phyloP scores from a whole-genome alignment of 2,329 filamentous ascomycete genomes.

The Leptographium flavum region DNA sequence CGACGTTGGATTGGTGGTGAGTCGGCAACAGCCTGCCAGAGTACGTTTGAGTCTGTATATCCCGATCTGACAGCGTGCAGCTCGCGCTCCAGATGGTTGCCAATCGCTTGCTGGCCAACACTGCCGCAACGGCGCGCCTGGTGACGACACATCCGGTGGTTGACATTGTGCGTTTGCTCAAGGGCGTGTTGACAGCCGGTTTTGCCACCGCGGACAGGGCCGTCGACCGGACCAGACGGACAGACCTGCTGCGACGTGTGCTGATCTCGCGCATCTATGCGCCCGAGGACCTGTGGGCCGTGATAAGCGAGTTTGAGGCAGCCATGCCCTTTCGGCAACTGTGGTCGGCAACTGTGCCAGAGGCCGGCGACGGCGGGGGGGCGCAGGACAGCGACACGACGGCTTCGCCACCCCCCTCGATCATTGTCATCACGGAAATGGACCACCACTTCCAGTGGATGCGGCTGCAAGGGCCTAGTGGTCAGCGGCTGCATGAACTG shows the following conservation, averaged over 20 bases:
- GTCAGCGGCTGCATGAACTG: constrained; percentile 6
- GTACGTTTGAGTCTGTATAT: not conserved
- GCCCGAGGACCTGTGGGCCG: constrained; percentile 42
- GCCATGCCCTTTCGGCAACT: constrained; percentile 7
- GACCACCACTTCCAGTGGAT: constrained; percentile 12
- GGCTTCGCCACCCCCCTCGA: not conserved
- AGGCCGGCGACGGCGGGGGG: not conserved
- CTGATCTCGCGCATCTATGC: constrained; percentile 44
- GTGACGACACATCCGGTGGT: constrained; percentile 32
- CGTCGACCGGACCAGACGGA: not conserved
- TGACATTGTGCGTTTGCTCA: constrained; percentile 25
- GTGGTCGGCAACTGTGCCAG: constrained; percentile 2
- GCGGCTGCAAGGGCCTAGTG: constrained; percentile 8
- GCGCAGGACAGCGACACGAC: not conserved
- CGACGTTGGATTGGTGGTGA: constrained; percentile 25
- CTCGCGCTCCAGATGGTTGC: constrained; percentile 35
- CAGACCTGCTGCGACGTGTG: constrained; percentile 28
- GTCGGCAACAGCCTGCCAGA: no score
- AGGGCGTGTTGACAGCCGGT: constrained; percentile 22
- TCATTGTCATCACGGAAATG: constrained; percentile 10
- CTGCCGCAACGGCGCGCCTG: constrained; percentile 22
- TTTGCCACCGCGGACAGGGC: constrained; percentile 1
- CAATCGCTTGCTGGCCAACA: constrained; percentile 19
- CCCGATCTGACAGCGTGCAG: constrained; percentile 13
- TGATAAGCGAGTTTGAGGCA: constrained; percentile 27